Conservation (phyloP, 179 eudicot genomes). For the Spinacia oleracea region DNA sequence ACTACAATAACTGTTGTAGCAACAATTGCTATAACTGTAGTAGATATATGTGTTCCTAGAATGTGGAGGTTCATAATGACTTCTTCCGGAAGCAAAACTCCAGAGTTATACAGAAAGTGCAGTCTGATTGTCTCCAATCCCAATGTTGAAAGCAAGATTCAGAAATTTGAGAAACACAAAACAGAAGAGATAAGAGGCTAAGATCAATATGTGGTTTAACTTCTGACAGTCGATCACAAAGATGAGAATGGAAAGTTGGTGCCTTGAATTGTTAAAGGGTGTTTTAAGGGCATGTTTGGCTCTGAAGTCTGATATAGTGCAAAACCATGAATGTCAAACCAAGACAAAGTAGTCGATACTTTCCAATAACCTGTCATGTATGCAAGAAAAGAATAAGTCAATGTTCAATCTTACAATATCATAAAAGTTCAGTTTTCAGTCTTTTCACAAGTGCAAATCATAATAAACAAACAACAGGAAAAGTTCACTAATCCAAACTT, state of each 20-base stretch:
- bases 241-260: background rate
- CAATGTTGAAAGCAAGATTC: background rate
- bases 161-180: background rate
- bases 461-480: background rate
- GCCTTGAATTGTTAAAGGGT: background rate
- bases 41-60: background rate
- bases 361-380: background rate
- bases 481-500: background rate
- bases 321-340: conserved; percentile 1
- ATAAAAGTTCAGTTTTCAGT: background rate
- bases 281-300: conserved; percentile 5
- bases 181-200: background rate
- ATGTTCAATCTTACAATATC: background rate
- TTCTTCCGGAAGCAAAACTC: background rate
- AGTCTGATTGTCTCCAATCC: background rate
- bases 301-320: background rate
- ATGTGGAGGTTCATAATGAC: conserved; percentile 12
- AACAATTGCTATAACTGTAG: conserved; percentile 45
- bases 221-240: background rate
- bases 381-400: conserved; percentile 22
- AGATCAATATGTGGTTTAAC: background rate
- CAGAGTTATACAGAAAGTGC: no score
- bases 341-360: conserved; percentile 17
- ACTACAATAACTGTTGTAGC: conserved; percentile 53
- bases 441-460: background rate